These are phyloP conservation scores for Platismatia glauca DNA, from an alignment of 495 filamentous ascomycete species.

Conservation along the genomic window DNA sequence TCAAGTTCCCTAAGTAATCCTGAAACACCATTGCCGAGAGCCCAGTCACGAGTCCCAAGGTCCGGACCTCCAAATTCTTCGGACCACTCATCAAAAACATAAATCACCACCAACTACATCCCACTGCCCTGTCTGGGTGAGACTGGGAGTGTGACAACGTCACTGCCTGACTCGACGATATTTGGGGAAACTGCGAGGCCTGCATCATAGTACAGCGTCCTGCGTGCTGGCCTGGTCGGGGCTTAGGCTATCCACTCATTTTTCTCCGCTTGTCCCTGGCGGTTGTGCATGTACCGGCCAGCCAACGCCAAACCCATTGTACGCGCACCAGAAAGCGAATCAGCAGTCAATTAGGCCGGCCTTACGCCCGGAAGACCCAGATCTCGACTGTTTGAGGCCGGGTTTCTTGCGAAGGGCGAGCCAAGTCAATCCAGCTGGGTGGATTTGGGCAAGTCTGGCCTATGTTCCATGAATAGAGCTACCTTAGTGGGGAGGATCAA, in stretches of 20 bases:
- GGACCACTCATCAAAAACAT: neutral
- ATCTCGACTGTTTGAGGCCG: conserved; percentile 1
- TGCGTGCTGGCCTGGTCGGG: conserved; percentile 12
- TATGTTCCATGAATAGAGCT: conserved; percentile 22
- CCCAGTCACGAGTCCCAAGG: neutral
- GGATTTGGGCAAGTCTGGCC: conserved; percentile 18
- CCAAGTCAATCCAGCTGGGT: conserved; percentile 9
- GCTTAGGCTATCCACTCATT: conserved; percentile 25
- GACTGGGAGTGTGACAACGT: neutral
- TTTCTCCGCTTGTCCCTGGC: conserved; percentile 26
- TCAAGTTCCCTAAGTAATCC: neutral
- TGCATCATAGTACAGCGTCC: neutral
- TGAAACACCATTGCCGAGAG: conserved; percentile 6
- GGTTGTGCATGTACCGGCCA: conserved; percentile 19
- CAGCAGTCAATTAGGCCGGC: conserved; percentile 16
- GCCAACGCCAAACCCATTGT: conserved; percentile 14
- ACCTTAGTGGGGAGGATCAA: conserved; percentile 20
- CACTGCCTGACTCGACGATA: conserved; percentile 7
- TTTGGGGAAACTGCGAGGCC: conserved; percentile 7
- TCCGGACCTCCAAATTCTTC: neutral
- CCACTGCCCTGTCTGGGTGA: neutral
- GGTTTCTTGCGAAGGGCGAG: conserved; percentile 8
- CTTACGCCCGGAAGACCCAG: conserved; percentile 10
- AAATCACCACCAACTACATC: neutral
- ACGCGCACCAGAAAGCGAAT: conserved; percentile 15